Evolutionary conservation across 2,329 filamentous ascomycete species (phyloP), one percentile per base, ranked within the genome.

Genomic region (Botrytis elliptica): DNA sequence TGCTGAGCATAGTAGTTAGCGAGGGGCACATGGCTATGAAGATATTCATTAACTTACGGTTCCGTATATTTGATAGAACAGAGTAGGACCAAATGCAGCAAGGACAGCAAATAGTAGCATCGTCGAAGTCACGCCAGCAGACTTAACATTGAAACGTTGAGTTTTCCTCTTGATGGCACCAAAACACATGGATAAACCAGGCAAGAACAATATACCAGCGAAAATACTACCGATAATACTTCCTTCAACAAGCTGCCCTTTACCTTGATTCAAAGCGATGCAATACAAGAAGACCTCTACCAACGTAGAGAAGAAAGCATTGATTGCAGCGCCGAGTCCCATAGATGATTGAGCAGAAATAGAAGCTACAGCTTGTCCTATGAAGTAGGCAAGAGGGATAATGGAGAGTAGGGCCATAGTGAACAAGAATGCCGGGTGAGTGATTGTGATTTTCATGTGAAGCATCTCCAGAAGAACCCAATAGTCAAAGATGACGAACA

Each of bases 61-160:
- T 78, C 96, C 97, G 82, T 98, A 98, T 76, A 99, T 97, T 81
- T 99, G 95, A 83, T 98, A 99, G 84, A 99, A 99, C 22, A 99
- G 85, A 0, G 96, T 99, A 4, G 96, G 96, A 0, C 95, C 92
- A 83, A 99, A 99, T 14, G 95, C 94, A 75, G 93, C 95, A 78
- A 99, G 96, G 57, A 97, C 93, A 38, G 96, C 95, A 81, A 99
- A 99, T 16, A 99, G 87, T 73, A 99, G 85, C 96, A 99, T 99
- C 0, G 96, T 99, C 3, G 95, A 98, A 0, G 95, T 98, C 49
- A 98, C 96, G 81, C 96, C 94, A 44, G 96, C 96, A 49, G 95
- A 98, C 80, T 92, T 94, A 76, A 96, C 95, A 81, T 99, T 99
- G 87, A 99, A 99, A 60, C 96, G 91, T 82, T 99, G 96, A 1